A percentile compares a stretch with the other conserved stretches of the same genome.
phyloP scores from a whole-genome alignment of 2,329 filamentous ascomycete species.

The Dactylonectria macrodidyma region DNA sequence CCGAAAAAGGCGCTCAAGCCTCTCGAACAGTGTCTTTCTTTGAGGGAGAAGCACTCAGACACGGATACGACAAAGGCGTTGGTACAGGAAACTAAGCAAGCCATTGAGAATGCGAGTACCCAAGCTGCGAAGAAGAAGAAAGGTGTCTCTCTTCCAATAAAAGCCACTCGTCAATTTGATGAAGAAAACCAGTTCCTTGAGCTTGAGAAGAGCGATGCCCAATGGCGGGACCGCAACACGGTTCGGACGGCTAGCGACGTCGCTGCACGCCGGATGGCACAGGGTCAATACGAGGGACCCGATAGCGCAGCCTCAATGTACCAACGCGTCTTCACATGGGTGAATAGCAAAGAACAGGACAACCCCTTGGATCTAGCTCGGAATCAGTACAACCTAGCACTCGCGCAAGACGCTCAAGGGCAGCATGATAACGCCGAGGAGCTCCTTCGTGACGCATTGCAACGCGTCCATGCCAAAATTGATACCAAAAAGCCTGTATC shows the following conservation, averaged over 20 bases:
- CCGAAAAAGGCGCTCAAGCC: not conserved
- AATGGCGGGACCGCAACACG: constrained; percentile 6
- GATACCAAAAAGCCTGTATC: not conserved
- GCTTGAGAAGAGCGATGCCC: not conserved
- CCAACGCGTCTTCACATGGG: constrained; percentile 15
- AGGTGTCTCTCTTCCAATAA: not conserved
- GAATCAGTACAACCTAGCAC: constrained; percentile 18
- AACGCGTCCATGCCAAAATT: not conserved
- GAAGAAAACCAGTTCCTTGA: not conserved
- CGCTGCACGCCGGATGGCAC: constrained; percentile 11
- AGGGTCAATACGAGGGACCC: not conserved
- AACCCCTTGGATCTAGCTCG: not conserved
- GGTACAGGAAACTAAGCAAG: constrained; percentile 8
- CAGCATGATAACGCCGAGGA: constrained; percentile 13
- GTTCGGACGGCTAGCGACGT: constrained; percentile 12
- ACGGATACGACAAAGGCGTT: not conserved
- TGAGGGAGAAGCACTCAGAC: not conserved
- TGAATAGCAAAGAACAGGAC: not conserved
- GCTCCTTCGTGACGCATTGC: constrained; percentile 3
- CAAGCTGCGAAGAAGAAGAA: not conserved
- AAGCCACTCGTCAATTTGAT: not conserved
- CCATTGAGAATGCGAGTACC: not conserved
- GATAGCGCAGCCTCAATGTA: constrained; percentile 8
- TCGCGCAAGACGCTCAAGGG: constrained; percentile 12
- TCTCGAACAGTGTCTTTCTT: not conserved